Conservation (phyloP, 192 early-diverging fungal genomes). For the Backusella circina region DNA sequence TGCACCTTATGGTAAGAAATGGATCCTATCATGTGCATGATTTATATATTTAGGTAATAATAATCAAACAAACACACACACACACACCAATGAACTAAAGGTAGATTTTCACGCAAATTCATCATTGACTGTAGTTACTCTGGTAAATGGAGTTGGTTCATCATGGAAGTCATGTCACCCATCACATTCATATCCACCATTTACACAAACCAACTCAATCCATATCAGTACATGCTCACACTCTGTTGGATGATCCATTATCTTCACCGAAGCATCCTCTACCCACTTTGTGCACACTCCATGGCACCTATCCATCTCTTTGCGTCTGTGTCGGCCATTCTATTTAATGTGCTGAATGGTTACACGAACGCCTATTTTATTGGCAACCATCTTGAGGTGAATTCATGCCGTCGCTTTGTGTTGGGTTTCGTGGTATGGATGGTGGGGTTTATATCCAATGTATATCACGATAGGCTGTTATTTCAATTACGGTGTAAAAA, state of each 20-base stretch:
- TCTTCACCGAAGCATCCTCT: conserved; percentile 26
- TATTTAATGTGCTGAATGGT: conserved; percentile 36
- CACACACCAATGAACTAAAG: too few relatives aligned
- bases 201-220: neutral
- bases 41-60: too few relatives aligned
- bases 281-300: conserved; percentile 19
- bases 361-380: conserved; percentile 32
- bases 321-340: neutral
- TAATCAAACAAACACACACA: too few relatives aligned
- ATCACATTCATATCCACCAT: conserved; percentile 12
- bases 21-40: too few relatives aligned
- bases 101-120: conserved; percentile 12
- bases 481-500: conserved; percentile 25
- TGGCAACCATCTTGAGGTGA: neutral
- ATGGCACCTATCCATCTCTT: conserved; percentile 31
- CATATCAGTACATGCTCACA: conserved; percentile 13
- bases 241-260: conserved; percentile 34
- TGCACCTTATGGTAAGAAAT: conserved; percentile 33
- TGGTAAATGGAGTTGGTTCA: conserved; percentile 31
- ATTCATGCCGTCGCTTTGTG: neutral
- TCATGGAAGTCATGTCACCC: conserved; percentile 36
- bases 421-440: conserved; percentile 15
- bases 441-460: conserved; percentile 28
- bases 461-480: conserved; percentile 36
- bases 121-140: conserved; percentile 7